Conservation (phyloP, 2,329 filamentous ascomycete genomes). For the Myriosclerotinia curreyana region DNA sequence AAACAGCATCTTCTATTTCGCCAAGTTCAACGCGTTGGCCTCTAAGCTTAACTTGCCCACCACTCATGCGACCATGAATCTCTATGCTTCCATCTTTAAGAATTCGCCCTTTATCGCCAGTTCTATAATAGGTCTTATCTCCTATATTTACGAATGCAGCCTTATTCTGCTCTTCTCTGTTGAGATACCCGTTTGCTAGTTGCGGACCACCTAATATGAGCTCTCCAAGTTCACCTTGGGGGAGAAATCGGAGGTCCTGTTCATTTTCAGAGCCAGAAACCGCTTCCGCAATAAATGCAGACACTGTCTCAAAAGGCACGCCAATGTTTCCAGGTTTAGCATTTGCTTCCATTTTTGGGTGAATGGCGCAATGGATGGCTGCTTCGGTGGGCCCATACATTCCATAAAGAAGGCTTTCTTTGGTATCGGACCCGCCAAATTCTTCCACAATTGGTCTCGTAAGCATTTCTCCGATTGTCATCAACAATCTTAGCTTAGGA, state of each 20-base stretch:
- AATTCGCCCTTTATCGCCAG: constrained; percentile 77
- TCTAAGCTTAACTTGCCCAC: constrained; percentile 81
- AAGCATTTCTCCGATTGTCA: constrained; percentile 94
- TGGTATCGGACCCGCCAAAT: constrained; percentile 57
- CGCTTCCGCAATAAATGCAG: constrained; percentile 37
- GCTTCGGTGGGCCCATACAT: constrained; percentile 96
- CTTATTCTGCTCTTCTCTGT: constrained; percentile 71
- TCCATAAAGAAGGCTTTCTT: constrained; percentile 69
- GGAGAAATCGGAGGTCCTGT: constrained; percentile 32
- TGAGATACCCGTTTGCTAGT: constrained; percentile 76
- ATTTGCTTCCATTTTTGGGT: constrained; percentile 55
- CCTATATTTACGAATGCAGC: constrained; percentile 66
- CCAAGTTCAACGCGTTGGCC: constrained; percentile 81
- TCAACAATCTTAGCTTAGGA: constrained; percentile 64
- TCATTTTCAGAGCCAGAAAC: constrained; percentile 26
- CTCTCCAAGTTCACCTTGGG: constrained; percentile 49
- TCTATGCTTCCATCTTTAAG: constrained; percentile 68
- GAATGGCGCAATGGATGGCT: constrained; percentile 83
- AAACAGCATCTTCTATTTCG: constrained; percentile 69
- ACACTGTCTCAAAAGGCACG: constrained; percentile 71
- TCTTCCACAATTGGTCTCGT: constrained; percentile 72
- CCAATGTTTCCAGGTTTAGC: constrained; percentile 70
- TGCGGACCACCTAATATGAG: constrained; percentile 79
- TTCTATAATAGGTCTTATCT: constrained; percentile 70
- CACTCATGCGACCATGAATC: constrained; percentile 74